Percentiles rank a stretch among this genome's conserved stretches.
phyloP scores from a whole-genome alignment of 148 eudicot genomes.

The Selenicereus undatus region DNA sequence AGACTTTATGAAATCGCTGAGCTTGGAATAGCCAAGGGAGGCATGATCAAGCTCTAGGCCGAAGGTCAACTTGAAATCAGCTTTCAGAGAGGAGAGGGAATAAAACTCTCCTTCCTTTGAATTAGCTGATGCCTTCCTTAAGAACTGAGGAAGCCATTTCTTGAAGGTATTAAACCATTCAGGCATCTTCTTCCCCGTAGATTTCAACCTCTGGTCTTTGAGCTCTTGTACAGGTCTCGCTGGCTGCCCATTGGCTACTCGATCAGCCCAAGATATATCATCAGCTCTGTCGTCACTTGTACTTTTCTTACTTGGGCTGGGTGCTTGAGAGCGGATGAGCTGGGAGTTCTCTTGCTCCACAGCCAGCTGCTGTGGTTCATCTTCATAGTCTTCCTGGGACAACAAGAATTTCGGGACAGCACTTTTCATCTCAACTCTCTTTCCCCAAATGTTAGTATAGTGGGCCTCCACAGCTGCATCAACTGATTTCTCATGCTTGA shows the following conservation, averaged over 20 bases:
- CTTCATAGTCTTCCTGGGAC: constrained; percentile 13
- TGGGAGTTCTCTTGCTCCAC: constrained; percentile 11
- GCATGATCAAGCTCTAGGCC: constrained; percentile 37
- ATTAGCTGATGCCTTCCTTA: constrained; percentile 26
- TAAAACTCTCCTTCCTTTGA: constrained; percentile 29
- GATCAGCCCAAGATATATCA: constrained; percentile 32
- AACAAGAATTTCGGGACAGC: constrained; percentile 26
- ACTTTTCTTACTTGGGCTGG: constrained; percentile 12
- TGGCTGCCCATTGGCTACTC: constrained; percentile 18
- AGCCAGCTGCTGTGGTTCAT: constrained; percentile 18
- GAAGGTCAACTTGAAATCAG: constrained; percentile 31
- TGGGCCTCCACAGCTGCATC: constrained; percentile 34
- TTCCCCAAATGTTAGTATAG: constrained; percentile 32
- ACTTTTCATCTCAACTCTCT: constrained; percentile 36
- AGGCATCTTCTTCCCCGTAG: constrained; percentile 17
- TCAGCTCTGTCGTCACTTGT: not conserved
- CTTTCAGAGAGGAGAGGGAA: constrained; percentile 37
- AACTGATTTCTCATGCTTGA: constrained; percentile 32
- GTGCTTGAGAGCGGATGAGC: constrained; percentile 1
- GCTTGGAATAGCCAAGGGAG: constrained; percentile 35
- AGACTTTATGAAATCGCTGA: constrained; percentile 35
- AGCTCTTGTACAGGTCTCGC: not conserved
- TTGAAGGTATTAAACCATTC: constrained; percentile 24
- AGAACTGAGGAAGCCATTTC: constrained; percentile 41
- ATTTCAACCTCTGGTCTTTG: not conserved